Base-by-base conservation (phyloP, 2,329 filamentous ascomycete species). In the Cytospora leucostoma region DNA sequence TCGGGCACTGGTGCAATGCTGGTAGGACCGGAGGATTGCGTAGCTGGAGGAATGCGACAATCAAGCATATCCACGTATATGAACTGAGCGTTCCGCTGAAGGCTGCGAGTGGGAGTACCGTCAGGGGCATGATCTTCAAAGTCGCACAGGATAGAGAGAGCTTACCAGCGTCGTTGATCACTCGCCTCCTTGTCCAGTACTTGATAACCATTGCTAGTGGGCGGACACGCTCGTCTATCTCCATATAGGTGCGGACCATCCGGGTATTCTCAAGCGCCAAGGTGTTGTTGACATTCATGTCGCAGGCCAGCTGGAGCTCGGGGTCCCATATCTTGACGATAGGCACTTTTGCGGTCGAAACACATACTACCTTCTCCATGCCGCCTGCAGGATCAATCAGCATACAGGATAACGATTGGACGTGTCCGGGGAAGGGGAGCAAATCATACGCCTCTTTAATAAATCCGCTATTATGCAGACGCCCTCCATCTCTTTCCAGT, bases 261-360 rank as follows among this genome's bases (percentile, higher is more conserved):
- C 93, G 88, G 15, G 95, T 99, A 72, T 99, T 99, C 75, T 98
- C 93, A 66, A 99, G 80, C 4, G 95, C 95, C 59, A 96, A 78
- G 0, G 93, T 95, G 71, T 98, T 99, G 79, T 99, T 99, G 78
- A 99, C 93, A 70, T 99, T 99, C 89, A 99, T 95, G 74, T 99
- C 95, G 75, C 93, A 97, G 17, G 93, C 91, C 57, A 99, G 82
- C 68, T 88, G 82, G 63, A 97, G 81, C 74, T 97, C 92, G 3
- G 95, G 95, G 74, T 99, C 95, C 93, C 95, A 99, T 62, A 97
- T 91, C 80, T 98, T 98, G 70, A 99, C 95, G 72, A 99, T 99
- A 4, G 95, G 94, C 15, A 99, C 95, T 77, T 97, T 98, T 65
- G 95, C 95, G 50, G 90, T 91, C 34, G 92, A 92, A 59, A 98